A percentile compares a stretch with the other conserved stretches of the same genome.
phyloP scores from a whole-genome alignment of 305 asterid species.

The Fraxinus latifolia region DNA sequence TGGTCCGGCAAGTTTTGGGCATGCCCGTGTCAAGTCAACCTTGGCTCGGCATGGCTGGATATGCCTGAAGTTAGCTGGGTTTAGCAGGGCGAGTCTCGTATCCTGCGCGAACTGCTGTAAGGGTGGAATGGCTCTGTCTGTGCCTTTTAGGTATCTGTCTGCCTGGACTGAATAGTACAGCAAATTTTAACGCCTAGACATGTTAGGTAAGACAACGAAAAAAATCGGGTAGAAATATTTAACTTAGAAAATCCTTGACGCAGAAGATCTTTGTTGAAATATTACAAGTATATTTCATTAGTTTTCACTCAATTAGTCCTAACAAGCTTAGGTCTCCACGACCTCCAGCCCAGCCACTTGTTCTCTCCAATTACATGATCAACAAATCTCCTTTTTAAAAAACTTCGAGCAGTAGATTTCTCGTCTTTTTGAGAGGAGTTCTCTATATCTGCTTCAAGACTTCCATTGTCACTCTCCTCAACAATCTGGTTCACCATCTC shows the following conservation, averaged over 20 bases:
- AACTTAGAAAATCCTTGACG: background rate
- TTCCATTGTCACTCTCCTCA: constrained; percentile 27
- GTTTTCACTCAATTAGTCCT: constrained; percentile 24
- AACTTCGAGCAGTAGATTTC: constrained; percentile 29
- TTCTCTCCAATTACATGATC: constrained; percentile 43
- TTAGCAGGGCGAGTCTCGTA: background rate
- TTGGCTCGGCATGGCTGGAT: background rate
- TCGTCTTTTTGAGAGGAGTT: constrained; percentile 29
- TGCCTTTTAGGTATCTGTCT: background rate
- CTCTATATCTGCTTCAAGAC: constrained; percentile 32
- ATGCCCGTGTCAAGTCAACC: background rate
- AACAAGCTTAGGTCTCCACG: constrained; percentile 46
- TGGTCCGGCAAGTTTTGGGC: background rate
- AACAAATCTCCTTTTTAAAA: constrained; percentile 40
- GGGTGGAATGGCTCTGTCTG: background rate
- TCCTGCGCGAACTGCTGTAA: background rate
- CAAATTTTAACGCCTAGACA: background rate
- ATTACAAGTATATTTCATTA: background rate
- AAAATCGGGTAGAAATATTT: background rate
- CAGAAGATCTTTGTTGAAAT: background rate
- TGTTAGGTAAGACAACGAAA: background rate
- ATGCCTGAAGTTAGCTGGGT: background rate
- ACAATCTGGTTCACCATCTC: constrained; percentile 56
- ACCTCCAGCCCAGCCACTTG: constrained; percentile 43
- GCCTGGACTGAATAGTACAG: background rate